Base-by-base conservation (phyloP, 257 asterid species). In the Solanum rostratum region DNA sequence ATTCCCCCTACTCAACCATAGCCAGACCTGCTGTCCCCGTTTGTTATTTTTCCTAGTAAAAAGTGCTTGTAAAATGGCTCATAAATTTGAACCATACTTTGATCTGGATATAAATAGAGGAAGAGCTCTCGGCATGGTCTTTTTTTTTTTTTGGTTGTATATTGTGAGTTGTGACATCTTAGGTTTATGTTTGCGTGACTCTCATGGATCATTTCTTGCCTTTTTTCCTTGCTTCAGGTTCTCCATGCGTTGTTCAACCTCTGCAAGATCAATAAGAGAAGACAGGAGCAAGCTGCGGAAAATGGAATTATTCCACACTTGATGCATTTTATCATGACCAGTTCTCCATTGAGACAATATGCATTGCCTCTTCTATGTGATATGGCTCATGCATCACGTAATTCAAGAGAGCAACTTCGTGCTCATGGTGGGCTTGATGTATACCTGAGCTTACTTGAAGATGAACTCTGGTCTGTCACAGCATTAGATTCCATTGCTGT, bases 201-300 rank as follows among this genome's bases (percentile, higher is more conserved):
- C 55, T 45, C 79, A 27, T 57, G 19, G 84, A 85, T 82, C 24
- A 43, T 81, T 68, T 84, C 92, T 90, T 59, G 87, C 86, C 86
- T 15, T 74, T 89, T 87, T 85, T 16, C 45, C 80, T 87, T 83
- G 73, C 84, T 93, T 88, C 89, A 97, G 98, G 98, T 94, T 84
- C 98, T 97, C 84, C 90, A 92, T 88, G 95, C 99, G 37, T 91
- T 97, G 79, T 95, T 97, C 98, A 97, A 97, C 90, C 94, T 97
- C 63, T 97, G 99, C 89, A 97, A 97, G 94, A 95, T 97, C 83
- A 95, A 94, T 92, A 97, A 95, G 95, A 93, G 97, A 91, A 94
- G 99, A 86, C 99, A 97, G 90, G 98, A 97, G 89, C 98, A 94
- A 86, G 98, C 99, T 15, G 99, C 98, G 63, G 99, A 97, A 88